Evolutionary conservation across 73 alveolate species (phyloP).

Genomic region (Stentor roeselii): DNA sequence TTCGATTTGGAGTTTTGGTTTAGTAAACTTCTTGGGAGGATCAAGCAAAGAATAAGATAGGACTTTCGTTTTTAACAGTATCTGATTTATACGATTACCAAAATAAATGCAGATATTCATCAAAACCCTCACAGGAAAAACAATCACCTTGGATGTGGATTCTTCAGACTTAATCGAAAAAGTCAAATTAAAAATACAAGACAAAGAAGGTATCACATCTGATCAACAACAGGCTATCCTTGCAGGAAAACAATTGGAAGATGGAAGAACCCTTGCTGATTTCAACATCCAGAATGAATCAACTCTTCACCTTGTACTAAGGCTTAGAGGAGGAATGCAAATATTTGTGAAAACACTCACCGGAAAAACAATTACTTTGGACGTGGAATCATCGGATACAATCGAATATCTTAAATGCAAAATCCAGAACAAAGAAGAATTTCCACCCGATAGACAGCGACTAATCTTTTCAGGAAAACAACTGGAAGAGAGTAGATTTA

Average conservation of each 20-base stretch:
- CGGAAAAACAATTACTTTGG: slow-evolving; percentile 20
- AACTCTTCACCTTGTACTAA: neutral
- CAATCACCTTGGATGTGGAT: neutral
- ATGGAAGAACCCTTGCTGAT: slow-evolving; percentile 21
- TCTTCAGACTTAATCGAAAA: slow-evolving; percentile 25
- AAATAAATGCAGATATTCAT: slow-evolving; percentile 16
- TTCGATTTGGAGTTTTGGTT: no score
- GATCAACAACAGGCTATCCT: slow-evolving; percentile 24
- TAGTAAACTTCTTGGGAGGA: no score
- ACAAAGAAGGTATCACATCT: slow-evolving; percentile 30
- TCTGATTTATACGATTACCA: no score
- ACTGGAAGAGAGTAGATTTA: slow-evolving; percentile 10
- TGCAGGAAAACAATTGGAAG: slow-evolving; percentile 33
- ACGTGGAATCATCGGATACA: slow-evolving; percentile 29
- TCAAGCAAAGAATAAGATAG: no score
- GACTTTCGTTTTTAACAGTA: no score
- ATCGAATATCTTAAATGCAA: neutral
- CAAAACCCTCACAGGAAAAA: slow-evolving; percentile 25
- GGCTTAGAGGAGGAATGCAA: neutral
- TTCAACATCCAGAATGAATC: slow-evolving; percentile 29
- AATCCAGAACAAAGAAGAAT: slow-evolving; percentile 24
- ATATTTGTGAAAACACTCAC: slow-evolving; percentile 20
- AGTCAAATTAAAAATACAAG: neutral
- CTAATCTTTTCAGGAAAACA: slow-evolving; percentile 30
- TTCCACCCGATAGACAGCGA: slow-evolving; percentile 22